Base-by-base conservation (phyloP, 179 eudicot genomes). In the Silene coronaria region DNA sequence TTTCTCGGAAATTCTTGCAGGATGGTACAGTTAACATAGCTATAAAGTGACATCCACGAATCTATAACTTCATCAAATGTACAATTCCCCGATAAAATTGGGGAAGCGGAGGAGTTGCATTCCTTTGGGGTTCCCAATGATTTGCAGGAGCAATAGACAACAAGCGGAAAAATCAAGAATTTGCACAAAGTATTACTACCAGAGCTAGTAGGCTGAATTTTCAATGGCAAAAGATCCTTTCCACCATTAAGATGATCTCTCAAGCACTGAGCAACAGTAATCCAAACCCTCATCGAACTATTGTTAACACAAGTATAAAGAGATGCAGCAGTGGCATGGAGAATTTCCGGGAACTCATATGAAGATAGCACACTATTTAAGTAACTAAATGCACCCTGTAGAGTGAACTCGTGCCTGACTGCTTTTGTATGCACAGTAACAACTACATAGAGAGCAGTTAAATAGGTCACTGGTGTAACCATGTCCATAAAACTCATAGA, bases 11-110 rank as follows among this genome's bases (percentile, higher is more conserved):
- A 28, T 65, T 78, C 82, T 67, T 30, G 74, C 79, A 51, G 57
- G 58, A 65, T 48, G 75, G 75, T 82, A 70, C 76, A 72, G 76
- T 76, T 75, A 60, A 87, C 70, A 73, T 79, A 79, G 71, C 78
- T 80, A 86, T 84, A 93, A 60, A 93, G 90, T 22, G 84, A 82
- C 62, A 78, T 80, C 98, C 98, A 93, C 51, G 58, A 73, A 65
- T 88, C 84, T 63, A 68, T 53, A 46, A 84, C 91, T 73, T 79
- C 75, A 73, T 87, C 84, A 73, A 79, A 78, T 76, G 82, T 83
- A 67, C 70, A 76, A 22, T 76, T 67, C 11, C 57, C 70, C 11
- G 73, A 70, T 4, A 67, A 82, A 74, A 64, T 34, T 16, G 24
- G 26, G 61, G 81, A 73, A 42, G 58, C 67, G 61, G 62, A 22